These are phyloP conservation scores for Mycena haematopus DNA, from an alignment of 768 basidiomycete species.

Conservation along the genomic window DNA sequence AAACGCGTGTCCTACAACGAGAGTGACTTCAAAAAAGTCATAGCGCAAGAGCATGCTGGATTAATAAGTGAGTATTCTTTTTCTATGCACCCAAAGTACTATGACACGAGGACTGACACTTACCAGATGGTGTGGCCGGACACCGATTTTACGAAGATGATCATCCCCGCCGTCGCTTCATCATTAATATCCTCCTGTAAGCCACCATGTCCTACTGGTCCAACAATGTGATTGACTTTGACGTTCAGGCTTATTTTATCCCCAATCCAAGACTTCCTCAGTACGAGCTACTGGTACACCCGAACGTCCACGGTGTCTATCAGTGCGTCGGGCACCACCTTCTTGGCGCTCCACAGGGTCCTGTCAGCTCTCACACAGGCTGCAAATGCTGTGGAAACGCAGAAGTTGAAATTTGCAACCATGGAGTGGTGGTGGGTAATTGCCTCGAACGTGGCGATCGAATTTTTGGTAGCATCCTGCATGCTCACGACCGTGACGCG, in stretches of 20 bases:
- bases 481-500: constrained; percentile 22
- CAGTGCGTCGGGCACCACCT: constrained; percentile 37
- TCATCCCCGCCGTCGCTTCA: constrained; percentile 37
- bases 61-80: constrained; percentile 31
- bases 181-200: constrained; percentile 28
- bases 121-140: constrained; percentile 38
- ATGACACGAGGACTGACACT: not conserved
- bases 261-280: constrained; percentile 26
- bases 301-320: constrained; percentile 41
- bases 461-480: constrained; percentile 2
- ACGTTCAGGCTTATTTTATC: constrained; percentile 30
- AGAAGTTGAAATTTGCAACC: not conserved
- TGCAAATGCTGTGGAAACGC: not conserved
- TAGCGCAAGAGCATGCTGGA: constrained; percentile 35
- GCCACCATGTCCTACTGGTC: not conserved
- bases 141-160: constrained; percentile 36
- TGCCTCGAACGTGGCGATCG: not conserved
- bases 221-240: not conserved
- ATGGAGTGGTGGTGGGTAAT: constrained; percentile 13
- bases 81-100: not conserved
- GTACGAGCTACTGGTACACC: constrained; percentile 43
- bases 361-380: constrained; percentile 11
- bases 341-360: constrained; percentile 29
- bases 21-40: constrained; percentile 32
- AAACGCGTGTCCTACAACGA: constrained; percentile 26